Conservation (phyloP, 495 filamentous ascomycete species). For the Durotheca rogersii region DNA sequence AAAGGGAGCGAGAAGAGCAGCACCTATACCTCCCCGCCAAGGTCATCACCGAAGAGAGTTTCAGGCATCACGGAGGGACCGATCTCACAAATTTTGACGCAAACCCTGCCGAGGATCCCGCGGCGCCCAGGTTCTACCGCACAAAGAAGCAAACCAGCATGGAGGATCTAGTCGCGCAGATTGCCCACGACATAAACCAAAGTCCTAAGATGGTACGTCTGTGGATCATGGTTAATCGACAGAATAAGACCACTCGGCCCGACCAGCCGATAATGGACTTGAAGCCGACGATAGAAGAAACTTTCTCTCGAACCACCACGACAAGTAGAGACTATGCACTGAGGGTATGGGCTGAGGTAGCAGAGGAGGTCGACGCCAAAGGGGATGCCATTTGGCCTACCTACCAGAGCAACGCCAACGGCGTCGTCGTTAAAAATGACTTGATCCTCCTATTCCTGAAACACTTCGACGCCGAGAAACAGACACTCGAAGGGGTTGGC, state of each 20-base stretch:
- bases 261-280: conserved; percentile 79
- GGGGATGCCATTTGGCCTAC: conserved; percentile 69
- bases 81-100: conserved; percentile 75
- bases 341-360: conserved; percentile 82
- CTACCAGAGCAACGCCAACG: conserved; percentile 49
- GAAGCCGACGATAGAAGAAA: conserved; percentile 81
- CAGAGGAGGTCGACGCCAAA: conserved; percentile 59
- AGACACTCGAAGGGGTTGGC: conserved; percentile 71
- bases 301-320: conserved; percentile 56
- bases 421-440: conserved; percentile 50
- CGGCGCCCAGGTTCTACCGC: conserved; percentile 65
- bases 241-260: conserved; percentile 93
- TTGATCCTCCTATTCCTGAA: conserved; percentile 87
- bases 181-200: conserved; percentile 67
- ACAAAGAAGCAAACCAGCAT: conserved; percentile 72
- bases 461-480: conserved; percentile 75
- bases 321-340: conserved; percentile 69
- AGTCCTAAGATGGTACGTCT: conserved; percentile 69
- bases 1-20: conserved; percentile 88
- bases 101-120: conserved; percentile 53
- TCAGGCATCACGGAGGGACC: conserved; percentile 76
- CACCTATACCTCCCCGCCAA: conserved; percentile 85
- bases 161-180: conserved; percentile 63
- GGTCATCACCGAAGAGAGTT: conserved; percentile 76
- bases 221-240: conserved; percentile 97